Evolutionary conservation across 2,329 filamentous ascomycete genomes (phyloP), one percentile per base, ranked within the genome.

Genomic region (Alternaria ventricosa): DNA sequence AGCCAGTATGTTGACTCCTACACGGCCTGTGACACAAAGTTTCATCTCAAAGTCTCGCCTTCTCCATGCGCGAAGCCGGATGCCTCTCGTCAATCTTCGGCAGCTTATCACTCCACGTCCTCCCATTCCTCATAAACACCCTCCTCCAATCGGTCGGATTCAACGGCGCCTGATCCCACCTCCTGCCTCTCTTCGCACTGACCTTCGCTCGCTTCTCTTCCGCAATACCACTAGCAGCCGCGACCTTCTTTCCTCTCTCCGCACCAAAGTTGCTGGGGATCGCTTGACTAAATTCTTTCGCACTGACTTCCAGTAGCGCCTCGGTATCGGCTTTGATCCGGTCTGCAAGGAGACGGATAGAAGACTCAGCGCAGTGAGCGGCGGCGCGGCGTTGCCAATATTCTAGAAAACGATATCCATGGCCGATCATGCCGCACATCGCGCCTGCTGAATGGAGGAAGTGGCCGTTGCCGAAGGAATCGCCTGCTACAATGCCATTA

Each of bases 381-480:
- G 44, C 55, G n/a, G 55, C 28, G 15, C 66, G 67, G 36, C 60
- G 66, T 46, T 68, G 57, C 66, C 61, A 68, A 45, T 70, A 68
- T 43, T 66, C 63, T 1, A 67, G 43, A 41, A 68, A 70, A 10
- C 64, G 63, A 13, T 66, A 70, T 4, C 55, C 60, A 20, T 70
- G 67, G 13, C 67, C 67, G 5, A 70, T 47, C 67, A 70, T 70
- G 13, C 67, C 66, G 49, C 62, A 65, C 67, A 68, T 70, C 9
- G 66, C 67, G 30, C 66, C 67, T 54, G 63, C 66, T 9, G 57
- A 63, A 28, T 65, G 62, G 8, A 68, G 41, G 11, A 70, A 70
- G 27, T 70, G 67, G 4, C 67, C 67, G 20, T 68, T 68, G 2
- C 67, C 67, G 18, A 70, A 70, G 7, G 67, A 67, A 36, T 68